These are phyloP conservation scores for Medicago truncatula DNA, from an alignment of 306 rosid species.

Conservation along the genomic window MtrunA17r5.0-ANR NC_053048.1:50545001-50545500, in stretches of 20 bases:
- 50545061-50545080: constrained; percentile 33
- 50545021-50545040: constrained; percentile 26
- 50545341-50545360: constrained; percentile 96
- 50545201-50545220: constrained; percentile 39
- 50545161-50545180: constrained; percentile 33
- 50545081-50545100: constrained; percentile 1
- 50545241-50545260: background rate
- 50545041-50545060: background rate
- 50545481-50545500: constrained; percentile 36
- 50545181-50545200: constrained; percentile 29
- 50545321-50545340: constrained; percentile 64
- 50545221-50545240: background rate
- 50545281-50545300: constrained; percentile 53
- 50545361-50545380: constrained; percentile 61
- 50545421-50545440: constrained; percentile 54
- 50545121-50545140: constrained; percentile 48
- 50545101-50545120: constrained; percentile 39
- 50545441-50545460: constrained; percentile 50
- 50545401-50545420: constrained; percentile 78
- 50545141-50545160: constrained; percentile 68
- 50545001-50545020: constrained; percentile 29
- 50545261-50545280: background rate
- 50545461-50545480: constrained; percentile 41
- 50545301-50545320: constrained; percentile 80
- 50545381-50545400: constrained; percentile 62